A percentile compares a stretch with the other conserved stretches of the same genome.
Conservation (phyloP, 2,329 filamentous ascomycete genomes). For the Ceratocystis alfenasii region DNA sequence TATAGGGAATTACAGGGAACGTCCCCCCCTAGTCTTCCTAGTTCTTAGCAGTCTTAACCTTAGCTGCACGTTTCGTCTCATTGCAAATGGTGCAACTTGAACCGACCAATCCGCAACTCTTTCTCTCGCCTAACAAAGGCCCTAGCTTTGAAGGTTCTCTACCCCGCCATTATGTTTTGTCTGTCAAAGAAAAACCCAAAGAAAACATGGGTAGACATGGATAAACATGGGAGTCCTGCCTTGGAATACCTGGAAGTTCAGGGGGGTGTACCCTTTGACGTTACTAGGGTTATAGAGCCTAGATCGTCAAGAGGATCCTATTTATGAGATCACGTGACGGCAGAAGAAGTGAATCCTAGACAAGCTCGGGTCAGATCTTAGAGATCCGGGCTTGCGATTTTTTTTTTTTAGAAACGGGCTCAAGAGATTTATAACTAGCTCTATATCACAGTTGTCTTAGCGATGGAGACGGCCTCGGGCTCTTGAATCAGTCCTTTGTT, state of each 20-base stretch:
- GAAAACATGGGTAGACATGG: slow-evolving; percentile 1
- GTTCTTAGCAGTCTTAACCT: background rate
- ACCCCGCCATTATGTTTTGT: slow-evolving; percentile 11
- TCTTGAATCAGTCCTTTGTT: background rate
- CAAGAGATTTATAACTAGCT: background rate
- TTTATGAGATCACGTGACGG: background rate
- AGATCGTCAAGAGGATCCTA: background rate
- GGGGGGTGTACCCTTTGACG: background rate
- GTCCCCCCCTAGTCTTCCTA: background rate
- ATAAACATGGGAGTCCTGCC: background rate
- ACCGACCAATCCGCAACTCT: slow-evolving; percentile 10
- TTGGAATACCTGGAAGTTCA: background rate
- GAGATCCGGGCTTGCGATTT: background rate
- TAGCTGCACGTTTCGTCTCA: slow-evolving; percentile 13
- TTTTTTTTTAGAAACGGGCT: background rate
- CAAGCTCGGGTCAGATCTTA: background rate
- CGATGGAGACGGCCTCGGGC: background rate
- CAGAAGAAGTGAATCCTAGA: background rate
- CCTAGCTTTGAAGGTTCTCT: slow-evolving; percentile 4
- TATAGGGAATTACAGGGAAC: slow-evolving; percentile 5
- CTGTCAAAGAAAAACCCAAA: slow-evolving; percentile 3
- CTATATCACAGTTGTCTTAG: background rate
- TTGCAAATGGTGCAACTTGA: slow-evolving; percentile 11
- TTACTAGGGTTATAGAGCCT: slow-evolving; percentile 7
- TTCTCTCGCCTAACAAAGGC: slow-evolving; percentile 11